Base-by-base conservation (phyloP, 73 alveolate genomes). In the Paraurostyla sp. region DNA sequence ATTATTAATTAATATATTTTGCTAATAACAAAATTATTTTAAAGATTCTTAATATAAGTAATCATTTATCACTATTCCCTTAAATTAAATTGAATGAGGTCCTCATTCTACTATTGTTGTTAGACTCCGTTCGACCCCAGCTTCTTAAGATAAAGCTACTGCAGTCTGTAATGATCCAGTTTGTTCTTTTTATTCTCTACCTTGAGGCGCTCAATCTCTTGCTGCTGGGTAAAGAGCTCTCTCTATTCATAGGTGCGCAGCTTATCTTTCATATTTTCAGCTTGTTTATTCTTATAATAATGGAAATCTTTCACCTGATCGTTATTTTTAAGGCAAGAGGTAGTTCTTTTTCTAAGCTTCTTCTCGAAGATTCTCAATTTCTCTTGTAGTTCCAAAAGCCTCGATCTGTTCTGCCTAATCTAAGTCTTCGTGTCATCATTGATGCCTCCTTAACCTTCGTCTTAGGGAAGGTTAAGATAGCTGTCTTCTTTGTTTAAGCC, bases 1-100 rank as follows among this genome's bases (percentile, higher is more conserved):
- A 51, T 92, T 88, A 73, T 73, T 49, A 78, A 78, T 78, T 78
- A 78, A 78, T 78, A 78, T 78, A 78, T 78, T 78, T 51, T 32
- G 78, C 22, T 35, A 51, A 52, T 0, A 52, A 23, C 87, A 48
- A 27, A 45, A 7, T 73, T 50, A 45, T 45, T 73, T 48, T 45
- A 73, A 73, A 48, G 82, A 65, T 38, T 65, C 82, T 65, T 73
- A 6, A 73, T 13, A 32, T 20, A 15, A 35, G 4, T 27, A 32
- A 62, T 4, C 15, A 27, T 15, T 46, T 20, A 46, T 15, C 13
- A 15, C 58, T 46, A 46, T 20, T 46, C 18, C 18, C 58, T 15
- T 46, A 46, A 46, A 13, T 15, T 20, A 46, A n/a, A n/a, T n/a
- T n/a, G n/a, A n/a, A n/a, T n/a, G n/a, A n/a, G n/a, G n/a, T n/a